Conservation (phyloP, 768 basidiomycete species). For the Galerina marginata region DNA sequence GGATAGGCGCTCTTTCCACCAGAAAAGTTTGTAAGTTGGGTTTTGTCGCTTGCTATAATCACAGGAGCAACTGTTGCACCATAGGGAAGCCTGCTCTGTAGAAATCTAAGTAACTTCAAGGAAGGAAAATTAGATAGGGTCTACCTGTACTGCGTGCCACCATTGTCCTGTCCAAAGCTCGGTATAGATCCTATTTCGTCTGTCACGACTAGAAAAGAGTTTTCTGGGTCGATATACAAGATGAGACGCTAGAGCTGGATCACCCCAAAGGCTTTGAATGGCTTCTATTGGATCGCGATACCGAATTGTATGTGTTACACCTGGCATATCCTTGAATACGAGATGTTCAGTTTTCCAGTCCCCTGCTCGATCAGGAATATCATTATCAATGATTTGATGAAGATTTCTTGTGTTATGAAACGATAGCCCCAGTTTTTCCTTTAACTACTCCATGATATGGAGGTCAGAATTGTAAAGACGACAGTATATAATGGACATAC, state of each 20-base stretch:
- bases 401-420: constrained; percentile 23
- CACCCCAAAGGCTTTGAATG: constrained; percentile 14
- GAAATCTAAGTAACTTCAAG: neutral
- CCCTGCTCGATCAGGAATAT: constrained; percentile 24
- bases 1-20: constrained; percentile 47
- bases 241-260: neutral
- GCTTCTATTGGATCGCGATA: constrained; percentile 31
- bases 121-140: neutral
- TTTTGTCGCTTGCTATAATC: constrained; percentile 42
- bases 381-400: constrained; percentile 24
- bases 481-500: neutral
- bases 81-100: constrained; percentile 10
- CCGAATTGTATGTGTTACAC: constrained; percentile 16
- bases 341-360: constrained; percentile 23
- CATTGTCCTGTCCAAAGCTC: constrained; percentile 44
- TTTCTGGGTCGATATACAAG: constrained; percentile 31
- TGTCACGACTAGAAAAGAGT: constrained; percentile 23
- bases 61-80: constrained; percentile 40
- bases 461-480: neutral
- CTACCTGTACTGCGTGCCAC: constrained; percentile 42
- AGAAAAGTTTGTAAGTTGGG: constrained; percentile 38
- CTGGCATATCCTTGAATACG: constrained; percentile 23
- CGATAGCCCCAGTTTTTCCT: constrained; percentile 28
- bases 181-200: constrained; percentile 27
- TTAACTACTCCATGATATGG: constrained; percentile 13